phyloP scores from a whole-genome alignment of 257 asterid species.

The Nicotiana paniculata region DNA sequence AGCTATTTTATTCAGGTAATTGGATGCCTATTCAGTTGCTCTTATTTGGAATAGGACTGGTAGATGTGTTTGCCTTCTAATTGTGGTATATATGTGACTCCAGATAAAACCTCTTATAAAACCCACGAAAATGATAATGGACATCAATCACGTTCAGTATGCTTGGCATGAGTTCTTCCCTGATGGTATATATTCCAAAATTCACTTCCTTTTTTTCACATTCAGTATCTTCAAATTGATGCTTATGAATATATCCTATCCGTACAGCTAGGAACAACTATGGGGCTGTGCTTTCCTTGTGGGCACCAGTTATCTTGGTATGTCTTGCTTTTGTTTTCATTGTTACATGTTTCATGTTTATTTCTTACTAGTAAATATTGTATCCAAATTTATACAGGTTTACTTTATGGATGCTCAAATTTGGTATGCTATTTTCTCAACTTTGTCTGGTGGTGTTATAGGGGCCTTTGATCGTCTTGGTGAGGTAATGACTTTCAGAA shows the following conservation, averaged over 20 bases:
- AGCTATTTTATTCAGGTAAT: conserved; percentile 81
- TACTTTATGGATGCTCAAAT: conserved; percentile 96
- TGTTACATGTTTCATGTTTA: conserved; percentile 1
- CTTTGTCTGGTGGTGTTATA: conserved; percentile 79
- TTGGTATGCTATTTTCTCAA: conserved; percentile 88
- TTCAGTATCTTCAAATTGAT: conserved; percentile 9
- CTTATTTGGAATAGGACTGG: not conserved
- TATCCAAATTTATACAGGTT: conserved; percentile 41
- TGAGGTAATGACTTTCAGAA: conserved; percentile 48
- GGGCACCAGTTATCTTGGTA: conserved; percentile 89
- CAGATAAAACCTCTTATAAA: conserved; percentile 86
- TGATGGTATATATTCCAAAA: conserved; percentile 38
- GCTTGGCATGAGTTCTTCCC: conserved; percentile 98
- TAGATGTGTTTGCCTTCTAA: conserved; percentile 9
- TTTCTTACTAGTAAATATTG: not conserved
- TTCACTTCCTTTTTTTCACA: conserved; percentile 9
- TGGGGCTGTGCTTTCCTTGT: conserved; percentile 67
- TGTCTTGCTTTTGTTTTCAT: conserved; percentile 24
- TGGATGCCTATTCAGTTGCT: conserved; percentile 18
- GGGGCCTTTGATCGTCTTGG: conserved; percentile 98
- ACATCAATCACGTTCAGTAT: conserved; percentile 57
- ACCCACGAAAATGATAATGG: conserved; percentile 81
- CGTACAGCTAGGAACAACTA: conserved; percentile 64
- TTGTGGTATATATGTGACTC: conserved; percentile 17
- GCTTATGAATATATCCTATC: conserved; percentile 18